phyloP scores from a whole-genome alignment of 2,329 filamentous ascomycete genomes.

The Aspergillus ochraceus region DNA sequence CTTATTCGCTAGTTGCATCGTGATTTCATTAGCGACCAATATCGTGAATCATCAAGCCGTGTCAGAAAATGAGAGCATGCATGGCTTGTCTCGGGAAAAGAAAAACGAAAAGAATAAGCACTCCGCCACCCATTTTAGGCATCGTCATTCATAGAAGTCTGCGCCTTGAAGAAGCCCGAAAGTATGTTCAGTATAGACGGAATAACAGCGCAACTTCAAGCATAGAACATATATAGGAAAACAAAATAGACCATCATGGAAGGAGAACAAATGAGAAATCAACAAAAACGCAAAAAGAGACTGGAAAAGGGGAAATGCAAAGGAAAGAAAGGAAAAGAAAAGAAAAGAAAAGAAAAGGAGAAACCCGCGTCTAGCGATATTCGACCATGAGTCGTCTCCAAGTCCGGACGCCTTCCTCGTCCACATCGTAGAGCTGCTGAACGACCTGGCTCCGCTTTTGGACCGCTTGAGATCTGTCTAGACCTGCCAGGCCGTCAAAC shows the following conservation, averaged over 20 bases:
- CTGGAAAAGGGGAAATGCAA: neutral
- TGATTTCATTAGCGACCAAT: slow-evolving; percentile 1
- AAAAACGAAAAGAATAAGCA: neutral
- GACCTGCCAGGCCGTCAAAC: slow-evolving; percentile 10
- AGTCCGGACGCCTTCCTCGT: slow-evolving; percentile 30
- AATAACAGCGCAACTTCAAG: neutral
- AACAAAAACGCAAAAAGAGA: slow-evolving; percentile 1
- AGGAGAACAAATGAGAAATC: neutral
- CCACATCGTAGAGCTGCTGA: slow-evolving; percentile 32
- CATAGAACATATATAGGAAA: neutral
- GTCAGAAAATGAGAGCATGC: neutral
- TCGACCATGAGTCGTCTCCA: slow-evolving; percentile 39
- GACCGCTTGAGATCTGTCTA: slow-evolving; percentile 13
- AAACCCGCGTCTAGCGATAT: slow-evolving; percentile 25
- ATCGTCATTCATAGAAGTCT: slow-evolving; percentile 1
- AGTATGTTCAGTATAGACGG: slow-evolving; percentile 2
- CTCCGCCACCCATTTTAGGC: slow-evolving; percentile 10
- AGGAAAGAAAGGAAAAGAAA: slow-evolving; percentile 1
- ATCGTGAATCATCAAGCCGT: slow-evolving; percentile 3
- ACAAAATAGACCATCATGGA: neutral
- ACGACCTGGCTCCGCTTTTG: slow-evolving; percentile 32
- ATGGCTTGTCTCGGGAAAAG: neutral
- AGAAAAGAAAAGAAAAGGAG: neutral
- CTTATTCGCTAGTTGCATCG: neutral
- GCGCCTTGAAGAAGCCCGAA: slow-evolving; percentile 11